These are phyloP conservation scores for Babesia bigemina DNA, from an alignment of 169 alveolate species.

Conservation along the genomic window DNA sequence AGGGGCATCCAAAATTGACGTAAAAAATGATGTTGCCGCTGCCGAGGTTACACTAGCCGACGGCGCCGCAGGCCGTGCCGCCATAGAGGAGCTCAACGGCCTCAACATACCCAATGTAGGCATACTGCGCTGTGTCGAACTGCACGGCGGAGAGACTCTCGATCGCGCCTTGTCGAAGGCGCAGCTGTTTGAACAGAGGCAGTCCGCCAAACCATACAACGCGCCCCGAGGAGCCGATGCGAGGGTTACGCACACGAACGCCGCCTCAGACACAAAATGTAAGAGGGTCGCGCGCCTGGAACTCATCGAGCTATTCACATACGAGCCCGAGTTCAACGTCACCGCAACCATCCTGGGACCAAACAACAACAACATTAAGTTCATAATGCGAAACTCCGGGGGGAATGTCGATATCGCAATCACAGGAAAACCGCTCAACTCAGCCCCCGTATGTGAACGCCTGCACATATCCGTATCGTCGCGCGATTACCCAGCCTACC, in stretches of 20 bases:
- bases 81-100: slow-evolving; percentile 47
- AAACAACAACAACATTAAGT: slow-evolving; percentile 76
- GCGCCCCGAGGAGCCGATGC: not conserved
- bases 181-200: not conserved
- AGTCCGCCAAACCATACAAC: not conserved
- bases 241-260: not conserved
- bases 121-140: slow-evolving; percentile 52
- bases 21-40: slow-evolving; percentile 39
- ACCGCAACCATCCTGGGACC: slow-evolving; percentile 75
- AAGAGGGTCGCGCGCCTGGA: slow-evolving; percentile 74
- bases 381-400: slow-evolving; percentile 75
- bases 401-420: slow-evolving; percentile 75
- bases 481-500: slow-evolving; percentile 67
- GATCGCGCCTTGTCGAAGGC: slow-evolving; percentile 13
- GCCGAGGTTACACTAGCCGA: slow-evolving; percentile 53
- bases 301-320: slow-evolving; percentile 79
- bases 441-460: slow-evolving; percentile 81
- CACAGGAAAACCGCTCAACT: slow-evolving; percentile 79
- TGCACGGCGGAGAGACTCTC: slow-evolving; percentile 44
- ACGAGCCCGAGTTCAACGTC: slow-evolving; percentile 82
- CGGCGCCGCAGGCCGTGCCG: slow-evolving; percentile 5
- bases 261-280: not conserved
- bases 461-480: slow-evolving; percentile 76
- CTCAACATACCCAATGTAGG: slow-evolving; percentile 52
- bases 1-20: slow-evolving; percentile 23